Evolutionary conservation across 164 flowering plant genomes (phyloP), one percentile per base, ranked within the genome.

Genomic region (Nymphaea thermarum): DNA sequence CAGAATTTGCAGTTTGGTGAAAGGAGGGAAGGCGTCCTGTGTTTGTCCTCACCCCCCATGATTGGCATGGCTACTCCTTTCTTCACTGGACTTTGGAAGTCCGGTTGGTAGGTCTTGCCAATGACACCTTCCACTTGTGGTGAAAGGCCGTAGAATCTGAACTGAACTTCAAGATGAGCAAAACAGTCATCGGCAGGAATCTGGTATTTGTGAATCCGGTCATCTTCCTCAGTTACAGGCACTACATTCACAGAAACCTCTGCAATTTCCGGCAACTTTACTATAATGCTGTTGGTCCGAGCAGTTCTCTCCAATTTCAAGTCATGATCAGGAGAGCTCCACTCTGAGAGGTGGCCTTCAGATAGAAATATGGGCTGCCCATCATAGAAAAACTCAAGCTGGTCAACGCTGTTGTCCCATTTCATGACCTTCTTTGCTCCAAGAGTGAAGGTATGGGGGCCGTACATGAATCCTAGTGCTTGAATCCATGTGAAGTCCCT

Each of bases 401-500:
- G 85, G 68, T 89, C 91, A n/a, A 71, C 61, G 16, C 79, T 79
- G 5, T 78, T 69, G 18, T 85, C 76, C 93, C 96, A 87, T 55
- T 72, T 75, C 6, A 73, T 73, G 3, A 80, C 77, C 16, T 12
- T 53, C 36, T 78, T 79, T 65, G 87, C 87, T 75, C 82, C 85
- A 3, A 87, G 69, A 6, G 88, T 73, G 77, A 87, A 82, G 44
- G 68, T 70, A 71, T 83, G 79, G 51, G 84, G 67, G 55, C 67
- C 80, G n/a, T 80, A 85, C 77, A 87, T 81, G 68, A 89, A 4
- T 4, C 91, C 96, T 3, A 89, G 73, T 17, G 87, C 87, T 74
- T 87, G 96, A 65, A 86, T 83, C 96, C 96, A 89, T 25, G 91
- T 86, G 71, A 71, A 87, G 80, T 89, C 93, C 65, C 96, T 62